Base-by-base conservation (phyloP, 1,139 yeast genomes). In the Debaryomyces singareniensis region DNA sequence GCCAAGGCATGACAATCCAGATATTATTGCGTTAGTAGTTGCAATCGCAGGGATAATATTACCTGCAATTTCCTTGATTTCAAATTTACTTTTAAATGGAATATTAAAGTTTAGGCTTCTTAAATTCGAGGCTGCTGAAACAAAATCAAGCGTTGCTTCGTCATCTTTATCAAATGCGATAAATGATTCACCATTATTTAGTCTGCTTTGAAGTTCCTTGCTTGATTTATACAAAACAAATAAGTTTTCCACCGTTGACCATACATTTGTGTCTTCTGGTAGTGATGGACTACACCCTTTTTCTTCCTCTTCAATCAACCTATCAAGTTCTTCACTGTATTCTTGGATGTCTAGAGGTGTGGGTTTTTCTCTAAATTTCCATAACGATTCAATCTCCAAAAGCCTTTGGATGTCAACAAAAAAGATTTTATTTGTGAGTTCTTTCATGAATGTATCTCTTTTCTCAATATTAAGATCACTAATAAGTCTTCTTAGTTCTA, bases 31-130 rank as follows among this genome's bases (percentile, higher is more conserved):
- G 53, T 93, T 93, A 7, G 97, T 91, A 2, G 98, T 91, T 9
- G 98, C 98, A 44, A 93, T 89, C 0, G 98, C 98, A 0, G 99
- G 98, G 30, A 93, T 91, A 45, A 93, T 93, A 52, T 91, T 91
- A 6, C 99, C 99, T 0, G 98, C 98, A 44, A 89, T 87, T 50
- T 93, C 77, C 53, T 93, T 93, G 40, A 84, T 75, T 39, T 86
- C 95, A 47, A 93, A 93, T 42, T 85, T 82, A 11, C 95, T 68
- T 51, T 83, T 81, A 33, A 66, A 47, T 16, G 78, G 83, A 37
- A 93, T 89, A 18, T 70, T 64, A 49, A 91, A 93, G 1, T 86
- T 70, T 27, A 51, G 53, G 0, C 94, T 78, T 40, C 98, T 70
- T 33, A 93, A 66, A 45, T 89, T 87, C 0, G 98, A 78, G 1